phyloP scores from a whole-genome alignment of 2,329 filamentous ascomycete genomes.

The Orbilia brochopaga region DNA sequence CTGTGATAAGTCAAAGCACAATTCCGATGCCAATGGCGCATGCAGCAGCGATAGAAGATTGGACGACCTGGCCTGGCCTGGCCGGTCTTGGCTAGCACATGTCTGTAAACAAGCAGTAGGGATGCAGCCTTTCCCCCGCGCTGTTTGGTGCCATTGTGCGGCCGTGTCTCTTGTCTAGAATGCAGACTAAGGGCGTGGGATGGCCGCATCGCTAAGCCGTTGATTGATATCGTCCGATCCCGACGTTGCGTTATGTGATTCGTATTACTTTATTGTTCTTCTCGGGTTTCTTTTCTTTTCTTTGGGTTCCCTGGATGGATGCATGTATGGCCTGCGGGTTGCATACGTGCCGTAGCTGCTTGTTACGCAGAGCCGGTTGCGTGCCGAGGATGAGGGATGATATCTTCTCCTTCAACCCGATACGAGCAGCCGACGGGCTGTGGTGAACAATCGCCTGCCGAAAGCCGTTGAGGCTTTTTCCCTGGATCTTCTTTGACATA shows the following conservation, averaged over 20 bases:
- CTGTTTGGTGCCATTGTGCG: not conserved
- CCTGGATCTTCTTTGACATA: not conserved
- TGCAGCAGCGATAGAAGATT: not conserved
- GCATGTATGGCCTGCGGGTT: not conserved
- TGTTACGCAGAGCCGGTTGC: not conserved
- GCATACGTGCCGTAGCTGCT: too few relatives aligned
- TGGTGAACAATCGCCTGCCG: not conserved
- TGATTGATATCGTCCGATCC: slow-evolving; percentile 14
- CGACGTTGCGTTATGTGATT: slow-evolving; percentile 8
- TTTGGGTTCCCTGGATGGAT: not conserved
- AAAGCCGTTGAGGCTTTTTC: not conserved
- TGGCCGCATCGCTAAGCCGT: slow-evolving; percentile 10
- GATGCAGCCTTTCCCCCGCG: slow-evolving; percentile 13
- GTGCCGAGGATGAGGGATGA: slow-evolving; percentile 2
- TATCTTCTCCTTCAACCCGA: not conserved
- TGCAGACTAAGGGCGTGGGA: slow-evolving; percentile 42
- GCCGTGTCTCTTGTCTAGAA: slow-evolving; percentile 4
- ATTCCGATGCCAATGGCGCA: not conserved
- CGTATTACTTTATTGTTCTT: not conserved
- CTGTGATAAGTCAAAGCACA: slow-evolving; percentile 16
- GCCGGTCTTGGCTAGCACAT: too few relatives aligned
- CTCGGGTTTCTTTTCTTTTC: not conserved
- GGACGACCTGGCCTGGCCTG: not conserved
- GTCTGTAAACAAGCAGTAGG: slow-evolving; percentile 16
- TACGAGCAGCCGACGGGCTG: not conserved